Evolutionary conservation across 768 basidiomycete genomes (phyloP), one percentile per base, ranked within the genome.

Genomic region (Naganishia vishniacii): DNA sequence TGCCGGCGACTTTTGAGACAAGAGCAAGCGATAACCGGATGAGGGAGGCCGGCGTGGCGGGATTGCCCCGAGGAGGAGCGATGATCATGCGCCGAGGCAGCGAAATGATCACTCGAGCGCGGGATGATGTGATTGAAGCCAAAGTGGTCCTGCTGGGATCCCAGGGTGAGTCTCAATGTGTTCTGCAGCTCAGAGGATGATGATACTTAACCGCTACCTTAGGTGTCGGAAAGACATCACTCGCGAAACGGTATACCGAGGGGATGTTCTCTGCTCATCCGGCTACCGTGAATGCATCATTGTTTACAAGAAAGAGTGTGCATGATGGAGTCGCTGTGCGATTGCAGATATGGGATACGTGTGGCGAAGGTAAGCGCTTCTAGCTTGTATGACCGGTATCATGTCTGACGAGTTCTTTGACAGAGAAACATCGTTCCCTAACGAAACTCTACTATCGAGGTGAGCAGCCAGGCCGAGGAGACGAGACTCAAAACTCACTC

Each of bases 131-230:
- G 70, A 82, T 93, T 78, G 91, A 94, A 81, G 88, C 88, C 77
- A 93, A 93, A 84, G 89, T 93, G 77, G 91, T 94, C 75, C 85
- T 94, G 72, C 90, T 92, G 88, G 90, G 88, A 80, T 91, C 88
- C 78, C 81, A 81, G 70, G 83, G 84, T 83, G 61, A 65, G 81
- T 59, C 70, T 56, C 23, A 20, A 13, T 25, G 16, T 29, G 7
- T 9, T 9, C 15, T 23, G 41, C 40, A 29, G 7, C 16, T n/a
- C n/a, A n/a, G n/a, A n/a, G n/a, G 18, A 37, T 29, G n/a, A 16
- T 5, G 12, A 45, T 31, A n/a, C n/a, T 28, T 12, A 40, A 18
- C 5, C 23, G 34, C 8, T 58, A 20, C 9, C 18, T 15, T 42
- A 47, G 58, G 34, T 7, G 90, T 93, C 63, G 91, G 91, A 71